These are phyloP conservation scores for Peniophora sp. DNA, from an alignment of 1,284 basidiomycete species.

Conservation along the genomic window DNA sequence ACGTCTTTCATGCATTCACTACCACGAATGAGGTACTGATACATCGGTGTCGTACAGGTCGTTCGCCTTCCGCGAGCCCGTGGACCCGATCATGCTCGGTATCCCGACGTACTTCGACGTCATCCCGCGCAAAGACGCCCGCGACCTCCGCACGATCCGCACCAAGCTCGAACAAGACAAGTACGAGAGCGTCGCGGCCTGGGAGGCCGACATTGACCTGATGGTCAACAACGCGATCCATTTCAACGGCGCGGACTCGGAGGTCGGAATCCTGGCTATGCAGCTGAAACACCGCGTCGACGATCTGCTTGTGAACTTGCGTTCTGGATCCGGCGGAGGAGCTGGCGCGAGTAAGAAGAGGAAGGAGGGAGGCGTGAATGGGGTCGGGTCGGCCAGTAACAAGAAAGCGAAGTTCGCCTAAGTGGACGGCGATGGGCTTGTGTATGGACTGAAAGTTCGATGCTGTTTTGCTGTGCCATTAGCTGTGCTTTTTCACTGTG, in stretches of 20 bases:
- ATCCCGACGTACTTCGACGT: slow-evolving; percentile 83
- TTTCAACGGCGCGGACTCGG: slow-evolving; percentile 79
- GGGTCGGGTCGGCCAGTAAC: slow-evolving; percentile 12
- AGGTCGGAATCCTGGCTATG: slow-evolving; percentile 61
- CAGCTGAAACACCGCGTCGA: slow-evolving; percentile 39
- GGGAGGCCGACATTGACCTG: slow-evolving; percentile 77
- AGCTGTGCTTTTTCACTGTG: too few relatives aligned
- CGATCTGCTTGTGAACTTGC: slow-evolving; percentile 39
- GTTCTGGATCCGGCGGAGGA: slow-evolving; percentile 55
- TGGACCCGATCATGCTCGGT: slow-evolving; percentile 67
- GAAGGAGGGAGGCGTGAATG: slow-evolving; percentile 62
- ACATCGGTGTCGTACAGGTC: slow-evolving; percentile 35
- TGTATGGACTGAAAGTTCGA: too few relatives aligned
- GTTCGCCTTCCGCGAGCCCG: slow-evolving; percentile 80
- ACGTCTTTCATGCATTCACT: slow-evolving; percentile 22
- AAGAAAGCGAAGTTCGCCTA: not conserved
- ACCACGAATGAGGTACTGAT: slow-evolving; percentile 4
- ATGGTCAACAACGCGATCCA: slow-evolving; percentile 82
- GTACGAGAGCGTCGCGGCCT: slow-evolving; percentile 69
- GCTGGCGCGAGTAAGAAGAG: slow-evolving; percentile 45
- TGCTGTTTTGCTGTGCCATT: too few relatives aligned
- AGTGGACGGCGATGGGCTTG: too few relatives aligned
- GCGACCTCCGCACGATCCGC: slow-evolving; percentile 82
- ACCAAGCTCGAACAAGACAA: slow-evolving; percentile 77
- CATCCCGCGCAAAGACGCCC: slow-evolving; percentile 77